Conservation (phyloP, 1,284 basidiomycete species). For the Malassezia cuniculi region DNA sequence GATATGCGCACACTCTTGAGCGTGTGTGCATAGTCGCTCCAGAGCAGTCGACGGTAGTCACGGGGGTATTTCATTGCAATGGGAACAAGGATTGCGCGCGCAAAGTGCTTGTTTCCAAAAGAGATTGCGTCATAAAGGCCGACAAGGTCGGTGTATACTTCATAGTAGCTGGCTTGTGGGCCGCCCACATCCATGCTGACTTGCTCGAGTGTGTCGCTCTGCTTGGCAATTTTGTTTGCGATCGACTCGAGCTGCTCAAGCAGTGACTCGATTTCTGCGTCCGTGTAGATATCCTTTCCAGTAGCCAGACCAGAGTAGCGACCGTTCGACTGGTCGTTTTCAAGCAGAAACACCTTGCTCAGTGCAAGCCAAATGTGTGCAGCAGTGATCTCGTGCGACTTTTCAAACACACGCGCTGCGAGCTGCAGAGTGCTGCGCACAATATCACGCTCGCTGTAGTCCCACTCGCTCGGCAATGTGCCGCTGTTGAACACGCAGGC, state of each 20-base stretch:
- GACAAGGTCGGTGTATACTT: conserved; percentile 83
- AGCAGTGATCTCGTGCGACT: conserved; percentile 35
- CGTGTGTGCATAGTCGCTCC: conserved; percentile 61
- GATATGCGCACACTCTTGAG: conserved; percentile 26
- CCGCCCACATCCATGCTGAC: conserved; percentile 16
- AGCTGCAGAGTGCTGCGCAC: conserved; percentile 58
- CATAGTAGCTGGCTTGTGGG: conserved; percentile 56
- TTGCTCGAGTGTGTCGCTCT: conserved; percentile 18
- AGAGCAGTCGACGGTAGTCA: conserved; percentile 74
- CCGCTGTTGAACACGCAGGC: conserved; percentile 50
- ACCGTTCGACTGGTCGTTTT: conserved; percentile 13
- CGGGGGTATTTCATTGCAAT: conserved; percentile 60
- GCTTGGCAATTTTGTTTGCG: conserved; percentile 16
- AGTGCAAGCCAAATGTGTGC: conserved; percentile 53
- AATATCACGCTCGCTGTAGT: conserved; percentile 66
- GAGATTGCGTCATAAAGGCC: conserved; percentile 79
- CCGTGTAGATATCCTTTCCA: conserved; percentile 58
- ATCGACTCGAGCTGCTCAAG: conserved; percentile 49
- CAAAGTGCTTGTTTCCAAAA: conserved; percentile 67
- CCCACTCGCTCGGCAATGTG: conserved; percentile 61
- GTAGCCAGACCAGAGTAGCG: conserved; percentile 21
- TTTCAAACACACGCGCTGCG: conserved; percentile 45
- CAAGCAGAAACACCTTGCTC: conserved; percentile 91
- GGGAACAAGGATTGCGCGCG: conserved; percentile 62
- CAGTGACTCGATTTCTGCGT: conserved; percentile 52